phyloP scores from a whole-genome alignment of 192 early-diverging fungal genomes.

The Linderina pennispora region DNA sequence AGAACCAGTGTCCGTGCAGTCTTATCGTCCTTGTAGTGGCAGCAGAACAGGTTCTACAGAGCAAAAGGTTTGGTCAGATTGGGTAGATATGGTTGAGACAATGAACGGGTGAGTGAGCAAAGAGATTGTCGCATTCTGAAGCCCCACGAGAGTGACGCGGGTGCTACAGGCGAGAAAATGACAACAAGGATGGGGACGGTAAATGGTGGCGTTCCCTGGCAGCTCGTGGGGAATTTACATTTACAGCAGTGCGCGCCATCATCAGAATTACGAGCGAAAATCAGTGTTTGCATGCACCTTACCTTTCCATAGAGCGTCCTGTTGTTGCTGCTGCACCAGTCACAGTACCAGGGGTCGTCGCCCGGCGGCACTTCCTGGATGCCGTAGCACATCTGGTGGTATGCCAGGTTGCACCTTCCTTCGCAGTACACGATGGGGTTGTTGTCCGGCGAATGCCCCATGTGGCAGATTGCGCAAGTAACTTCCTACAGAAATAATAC shows the following conservation, averaged over 20 bases:
- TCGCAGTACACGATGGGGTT: constrained; percentile 44
- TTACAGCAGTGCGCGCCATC: no score
- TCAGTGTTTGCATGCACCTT: no score
- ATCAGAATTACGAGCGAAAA: no score
- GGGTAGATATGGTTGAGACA: no score
- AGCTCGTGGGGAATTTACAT: no score
- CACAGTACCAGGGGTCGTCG: constrained; percentile 45
- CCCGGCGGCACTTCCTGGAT: constrained; percentile 30
- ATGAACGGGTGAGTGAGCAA: no score
- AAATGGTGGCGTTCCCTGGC: background rate
- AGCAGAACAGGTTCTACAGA: constrained; percentile 38
- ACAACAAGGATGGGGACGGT: background rate
- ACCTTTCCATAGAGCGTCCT: constrained; percentile 13
- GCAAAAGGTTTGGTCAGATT: no score
- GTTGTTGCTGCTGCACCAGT: constrained; percentile 21
- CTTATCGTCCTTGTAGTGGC: constrained; percentile 41
- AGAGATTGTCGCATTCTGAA: no score
- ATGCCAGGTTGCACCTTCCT: constrained; percentile 30
- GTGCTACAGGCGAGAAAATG: no score
- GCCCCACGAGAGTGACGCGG: no score
- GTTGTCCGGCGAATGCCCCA: constrained; percentile 19
- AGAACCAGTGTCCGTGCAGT: constrained; percentile 21
- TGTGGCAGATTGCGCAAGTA: constrained; percentile 32
- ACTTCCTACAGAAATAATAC: constrained; percentile 23
- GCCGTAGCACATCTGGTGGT: constrained; percentile 40